Evolutionary conservation across 352 stramenopile genomes (phyloP), one percentile per base, ranked within the genome.

Genomic region (Globisporangium lucens): DNA sequence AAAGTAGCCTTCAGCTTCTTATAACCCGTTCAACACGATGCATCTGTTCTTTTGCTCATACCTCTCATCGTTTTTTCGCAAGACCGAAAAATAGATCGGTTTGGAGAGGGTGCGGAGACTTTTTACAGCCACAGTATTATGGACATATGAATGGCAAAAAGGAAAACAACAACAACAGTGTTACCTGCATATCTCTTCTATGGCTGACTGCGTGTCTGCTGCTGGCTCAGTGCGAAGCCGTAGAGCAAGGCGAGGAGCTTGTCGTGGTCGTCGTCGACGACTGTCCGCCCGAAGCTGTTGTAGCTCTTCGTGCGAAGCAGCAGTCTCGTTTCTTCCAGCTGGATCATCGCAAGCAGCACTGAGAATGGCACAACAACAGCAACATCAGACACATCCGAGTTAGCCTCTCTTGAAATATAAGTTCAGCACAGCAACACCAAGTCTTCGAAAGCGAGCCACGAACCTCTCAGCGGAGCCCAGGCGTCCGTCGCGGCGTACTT

Each of bases 301-400:
- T 89, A 94, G 63, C 75, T 89, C 74, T 88, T 91, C n/a, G 85
- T 82, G 30, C 78, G 75, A 30, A 95, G 51, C 0, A 89, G 62
- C 27, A 77, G 52, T 41, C 76, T 80, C 10, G 82, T 76, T 47
- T 90, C 85, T 13, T 89, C 73, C 6, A 93, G 60, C 47, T 90
- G 80, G 58, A 91, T 84, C 83, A 93, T 89, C 41, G 77, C 79
- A 3, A 93, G 75, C 67, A 95, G 83, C 35, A 95, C 87, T 91
- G 65, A 41, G 66, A 20, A 64, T 43, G 36, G 36, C 36, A 17
- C 36, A 43, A 43, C 36, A 51, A 58, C 41, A 47, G 17, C 41
- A 47, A 8, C 41, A 47, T n/a, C 41, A 47, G 13, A 47, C 41
- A n/a, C 41, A n/a, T 47, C 13, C 6, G 41, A 47, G 13, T 47